These are phyloP conservation scores for Dendrothele bispora DNA, from an alignment of 768 basidiomycete species.

Conservation along the genomic window DNA sequence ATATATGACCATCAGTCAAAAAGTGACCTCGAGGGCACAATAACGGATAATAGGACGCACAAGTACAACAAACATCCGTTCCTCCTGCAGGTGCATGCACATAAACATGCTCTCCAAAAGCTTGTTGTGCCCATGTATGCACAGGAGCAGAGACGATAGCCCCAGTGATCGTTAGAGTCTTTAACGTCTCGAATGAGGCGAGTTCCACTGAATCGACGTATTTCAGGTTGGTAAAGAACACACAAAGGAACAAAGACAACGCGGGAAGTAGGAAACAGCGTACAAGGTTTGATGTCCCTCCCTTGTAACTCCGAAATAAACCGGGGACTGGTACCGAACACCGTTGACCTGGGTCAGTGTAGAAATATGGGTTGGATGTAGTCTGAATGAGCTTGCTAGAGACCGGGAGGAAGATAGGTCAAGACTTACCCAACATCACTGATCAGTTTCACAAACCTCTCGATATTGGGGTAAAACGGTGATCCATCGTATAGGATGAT, in stretches of 20 bases:
- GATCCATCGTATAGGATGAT: slow-evolving; percentile 67
- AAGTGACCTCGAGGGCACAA: slow-evolving; percentile 1
- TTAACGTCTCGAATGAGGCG: slow-evolving; percentile 53
- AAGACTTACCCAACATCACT: slow-evolving; percentile 53
- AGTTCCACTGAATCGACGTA: slow-evolving; percentile 50
- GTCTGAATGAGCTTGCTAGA: too few relatives aligned
- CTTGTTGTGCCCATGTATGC: slow-evolving; percentile 62
- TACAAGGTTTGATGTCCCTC: slow-evolving; percentile 53
- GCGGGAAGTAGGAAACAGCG: too few relatives aligned
- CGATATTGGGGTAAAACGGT: slow-evolving; percentile 59
- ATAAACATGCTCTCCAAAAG: slow-evolving; percentile 53
- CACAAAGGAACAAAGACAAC: too few relatives aligned
- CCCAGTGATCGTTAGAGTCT: slow-evolving; percentile 53
- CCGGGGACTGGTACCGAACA: slow-evolving; percentile 56
- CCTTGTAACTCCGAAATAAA: slow-evolving; percentile 63
- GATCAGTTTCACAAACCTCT: slow-evolving; percentile 53
- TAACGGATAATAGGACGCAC: slow-evolving; percentile 47
- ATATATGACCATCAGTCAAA: too few relatives aligned
- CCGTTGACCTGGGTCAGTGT: slow-evolving; percentile 30
- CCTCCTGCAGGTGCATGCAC: slow-evolving; percentile 61
- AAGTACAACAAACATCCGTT: slow-evolving; percentile 69
- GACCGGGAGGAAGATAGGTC: not conserved
- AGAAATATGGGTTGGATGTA: slow-evolving; percentile 3
- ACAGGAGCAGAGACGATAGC: slow-evolving; percentile 65
- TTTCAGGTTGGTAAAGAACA: too few relatives aligned